Evolutionary conservation across 257 asterid species (phyloP).

Genomic region (Solanum lignicaule): DNA sequence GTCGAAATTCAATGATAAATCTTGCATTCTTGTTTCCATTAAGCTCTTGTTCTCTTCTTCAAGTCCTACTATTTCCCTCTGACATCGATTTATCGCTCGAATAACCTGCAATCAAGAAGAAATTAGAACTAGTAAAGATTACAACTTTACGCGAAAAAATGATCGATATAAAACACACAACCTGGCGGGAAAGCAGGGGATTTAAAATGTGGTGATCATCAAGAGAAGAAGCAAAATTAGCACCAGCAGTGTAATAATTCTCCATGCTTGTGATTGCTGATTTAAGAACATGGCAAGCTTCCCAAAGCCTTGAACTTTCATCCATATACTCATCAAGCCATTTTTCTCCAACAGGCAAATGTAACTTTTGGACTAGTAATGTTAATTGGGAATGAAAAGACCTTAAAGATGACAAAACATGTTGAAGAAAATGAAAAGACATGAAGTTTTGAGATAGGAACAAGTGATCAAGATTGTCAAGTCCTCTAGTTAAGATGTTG

Average conservation of each 20-base stretch:
- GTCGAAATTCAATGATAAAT: slow-evolving; percentile 36
- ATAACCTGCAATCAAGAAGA: slow-evolving; percentile 27
- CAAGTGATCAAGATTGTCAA: slow-evolving; percentile 47
- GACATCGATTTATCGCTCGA: slow-evolving; percentile 50
- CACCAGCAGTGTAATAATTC: slow-evolving; percentile 32
- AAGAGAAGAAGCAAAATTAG: slow-evolving; percentile 33
- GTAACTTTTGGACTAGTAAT: slow-evolving; percentile 35
- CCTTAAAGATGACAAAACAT: slow-evolving; percentile 44
- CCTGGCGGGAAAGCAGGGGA: slow-evolving; percentile 67
- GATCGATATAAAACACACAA: neutral
- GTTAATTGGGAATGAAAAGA: slow-evolving; percentile 57
- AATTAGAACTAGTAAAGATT: neutral
- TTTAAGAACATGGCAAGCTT: slow-evolving; percentile 49
- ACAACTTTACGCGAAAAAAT: neutral
- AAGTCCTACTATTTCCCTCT: slow-evolving; percentile 44
- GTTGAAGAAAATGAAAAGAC: slow-evolving; percentile 48
- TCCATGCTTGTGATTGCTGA: slow-evolving; percentile 47
- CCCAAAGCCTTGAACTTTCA: slow-evolving; percentile 74
- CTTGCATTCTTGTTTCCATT: slow-evolving; percentile 44
- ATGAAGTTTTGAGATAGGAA: slow-evolving; percentile 45
- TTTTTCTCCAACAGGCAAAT: slow-evolving; percentile 59
- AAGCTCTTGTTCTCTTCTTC: slow-evolving; percentile 54
- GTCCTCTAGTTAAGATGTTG: slow-evolving; percentile 41
- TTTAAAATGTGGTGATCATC: slow-evolving; percentile 29
- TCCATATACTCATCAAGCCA: slow-evolving; percentile 84